Evolutionary conservation across 441 rosid genomes (phyloP).

Genomic region (Adansonia grandidieri): DNA sequence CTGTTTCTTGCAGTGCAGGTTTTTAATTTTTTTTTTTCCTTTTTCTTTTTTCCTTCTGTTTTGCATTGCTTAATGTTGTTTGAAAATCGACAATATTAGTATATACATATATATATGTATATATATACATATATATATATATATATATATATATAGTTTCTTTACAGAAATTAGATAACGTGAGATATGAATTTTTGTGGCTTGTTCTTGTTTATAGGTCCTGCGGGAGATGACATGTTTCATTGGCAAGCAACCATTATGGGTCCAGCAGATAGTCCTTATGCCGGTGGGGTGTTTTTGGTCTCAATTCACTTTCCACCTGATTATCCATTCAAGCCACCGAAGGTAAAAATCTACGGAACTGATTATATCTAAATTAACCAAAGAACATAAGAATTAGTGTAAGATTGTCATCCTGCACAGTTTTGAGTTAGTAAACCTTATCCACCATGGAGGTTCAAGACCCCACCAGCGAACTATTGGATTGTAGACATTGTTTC

Average conservation of each 20-base stretch:
- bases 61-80: not conserved
- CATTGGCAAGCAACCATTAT: constrained; percentile 37
- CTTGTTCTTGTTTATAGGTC: constrained; percentile 43
- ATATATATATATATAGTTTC: too few relatives aligned
- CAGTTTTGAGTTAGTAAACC: too few relatives aligned
- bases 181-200: not conserved
- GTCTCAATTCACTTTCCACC: constrained; percentile 40
- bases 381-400: not conserved
- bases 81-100: not conserved
- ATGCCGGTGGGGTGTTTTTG: constrained; percentile 75
- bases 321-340: constrained; percentile 79
- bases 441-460: too few relatives aligned
- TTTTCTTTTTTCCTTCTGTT: not conserved
- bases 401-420: not conserved
- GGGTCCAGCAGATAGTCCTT: constrained; percentile 83
- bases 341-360: constrained; percentile 48
- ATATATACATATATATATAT: too few relatives aligned
- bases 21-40: not conserved
- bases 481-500: too few relatives aligned
- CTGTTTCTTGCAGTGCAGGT: constrained; percentile 74
- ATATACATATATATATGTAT: too few relatives aligned
- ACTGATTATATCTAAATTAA: not conserved
- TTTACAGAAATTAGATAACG: not conserved
- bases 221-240: constrained; percentile 77
- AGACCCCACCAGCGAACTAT: too few relatives aligned